phyloP scores from a whole-genome alignment of 163 green algal genomes.

The Coccomyxa subellipsoidea region DNA sequence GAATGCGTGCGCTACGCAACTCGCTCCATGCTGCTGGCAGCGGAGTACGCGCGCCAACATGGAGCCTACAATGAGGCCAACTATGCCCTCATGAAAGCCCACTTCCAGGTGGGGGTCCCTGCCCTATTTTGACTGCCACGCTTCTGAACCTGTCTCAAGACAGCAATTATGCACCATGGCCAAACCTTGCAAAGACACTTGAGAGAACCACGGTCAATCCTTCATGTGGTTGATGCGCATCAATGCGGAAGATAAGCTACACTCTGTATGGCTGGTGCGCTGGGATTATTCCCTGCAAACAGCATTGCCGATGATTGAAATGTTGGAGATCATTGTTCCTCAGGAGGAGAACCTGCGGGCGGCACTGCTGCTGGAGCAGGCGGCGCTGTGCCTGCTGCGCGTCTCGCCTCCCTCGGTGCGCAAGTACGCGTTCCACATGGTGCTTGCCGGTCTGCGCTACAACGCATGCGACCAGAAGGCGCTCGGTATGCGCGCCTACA shows the following conservation, averaged over 20 bases:
- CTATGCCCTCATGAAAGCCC: conserved; percentile 70
- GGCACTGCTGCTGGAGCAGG: conserved; percentile 88
- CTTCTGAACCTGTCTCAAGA: neutral
- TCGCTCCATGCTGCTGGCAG: conserved; percentile 60
- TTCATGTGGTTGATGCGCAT: no score
- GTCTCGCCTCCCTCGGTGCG: conserved; percentile 53
- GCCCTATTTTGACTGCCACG: neutral
- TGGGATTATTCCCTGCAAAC: no score
- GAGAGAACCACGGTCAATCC: no score
- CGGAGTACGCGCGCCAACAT: conserved; percentile 40
- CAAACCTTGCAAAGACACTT: no score
- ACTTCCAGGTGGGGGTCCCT: conserved; percentile 62
- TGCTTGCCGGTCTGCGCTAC: conserved; percentile 90
- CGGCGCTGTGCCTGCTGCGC: conserved; percentile 73
- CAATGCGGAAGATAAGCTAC: no score
- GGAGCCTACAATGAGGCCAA: conserved; percentile 51
- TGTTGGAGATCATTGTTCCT: neutral
- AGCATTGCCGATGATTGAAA: no score
- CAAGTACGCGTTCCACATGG: conserved; percentile 92
- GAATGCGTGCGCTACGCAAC: conserved; percentile 56
- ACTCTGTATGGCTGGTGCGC: no score
- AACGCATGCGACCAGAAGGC: conserved; percentile 60
- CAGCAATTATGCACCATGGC: no score
- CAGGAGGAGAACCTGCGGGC: conserved; percentile 74
- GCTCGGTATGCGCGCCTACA: conserved; percentile 78